phyloP scores from a whole-genome alignment of 345 rosid species.

The Passiflora organensis region DNA sequence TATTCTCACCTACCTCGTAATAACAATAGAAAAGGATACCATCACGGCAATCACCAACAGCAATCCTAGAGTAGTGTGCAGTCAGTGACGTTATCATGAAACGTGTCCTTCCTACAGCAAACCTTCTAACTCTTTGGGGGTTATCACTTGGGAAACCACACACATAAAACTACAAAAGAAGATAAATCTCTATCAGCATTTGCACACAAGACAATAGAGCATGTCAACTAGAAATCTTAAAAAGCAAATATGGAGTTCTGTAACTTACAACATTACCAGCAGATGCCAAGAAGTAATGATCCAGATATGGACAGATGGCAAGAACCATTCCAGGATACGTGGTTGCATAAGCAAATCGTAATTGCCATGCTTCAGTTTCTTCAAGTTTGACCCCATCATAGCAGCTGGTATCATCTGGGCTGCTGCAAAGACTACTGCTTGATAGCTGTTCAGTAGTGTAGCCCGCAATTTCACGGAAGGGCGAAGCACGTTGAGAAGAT shows the following conservation, averaged over 20 bases:
- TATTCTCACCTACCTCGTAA: slow-evolving; percentile 56
- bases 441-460: slow-evolving; percentile 68
- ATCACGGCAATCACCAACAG: slow-evolving; percentile 97
- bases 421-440: slow-evolving; percentile 75
- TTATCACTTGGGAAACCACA: slow-evolving; percentile 71
- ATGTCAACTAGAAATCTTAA: slow-evolving; percentile 4
- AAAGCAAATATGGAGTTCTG: slow-evolving; percentile 12
- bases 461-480: slow-evolving; percentile 68
- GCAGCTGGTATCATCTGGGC: slow-evolving; percentile 77
- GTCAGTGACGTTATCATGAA: slow-evolving; percentile 81
- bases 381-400: slow-evolving; percentile 77
- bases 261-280: slow-evolving; percentile 93
- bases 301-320: slow-evolving; percentile 91
- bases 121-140: slow-evolving; percentile 64
- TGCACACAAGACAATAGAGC: slow-evolving; percentile 2
- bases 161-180: slow-evolving; percentile 66
- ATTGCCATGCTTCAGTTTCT: slow-evolving; percentile 79
- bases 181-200: slow-evolving; percentile 22
- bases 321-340: slow-evolving; percentile 83
- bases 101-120: slow-evolving; percentile 81
- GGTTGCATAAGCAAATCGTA: slow-evolving; percentile 49
- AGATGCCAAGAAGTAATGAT: slow-evolving; percentile 81
- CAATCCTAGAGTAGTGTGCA: slow-evolving; percentile 74
- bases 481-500: slow-evolving; percentile 76
- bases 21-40: slow-evolving; percentile 88